Conservation (phyloP, 768 basidiomycete species). For the Auricularia auricula-judae region DNA sequence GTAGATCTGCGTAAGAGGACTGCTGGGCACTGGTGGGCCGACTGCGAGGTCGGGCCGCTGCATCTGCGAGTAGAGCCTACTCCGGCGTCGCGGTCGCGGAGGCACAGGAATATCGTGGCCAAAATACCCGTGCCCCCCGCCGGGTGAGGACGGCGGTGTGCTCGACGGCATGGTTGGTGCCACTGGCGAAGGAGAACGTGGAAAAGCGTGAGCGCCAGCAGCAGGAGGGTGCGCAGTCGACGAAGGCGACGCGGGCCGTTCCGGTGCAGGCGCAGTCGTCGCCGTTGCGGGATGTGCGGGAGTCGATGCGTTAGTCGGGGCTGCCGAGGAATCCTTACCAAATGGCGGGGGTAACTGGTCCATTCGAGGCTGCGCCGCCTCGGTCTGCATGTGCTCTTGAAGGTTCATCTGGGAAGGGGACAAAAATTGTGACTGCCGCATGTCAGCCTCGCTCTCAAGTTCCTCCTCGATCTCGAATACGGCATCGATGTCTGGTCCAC, state of each 20-base stretch:
- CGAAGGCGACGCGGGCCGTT: not conserved
- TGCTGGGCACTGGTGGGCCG: slow-evolving; percentile 23
- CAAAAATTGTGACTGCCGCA: not conserved
- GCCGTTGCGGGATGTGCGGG: not conserved
- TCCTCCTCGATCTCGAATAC: slow-evolving; percentile 77
- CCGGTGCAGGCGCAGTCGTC: not conserved
- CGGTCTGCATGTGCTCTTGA: not conserved
- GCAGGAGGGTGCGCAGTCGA: slow-evolving; percentile 7
- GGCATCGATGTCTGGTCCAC: slow-evolving; percentile 61
- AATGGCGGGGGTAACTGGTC: not conserved
- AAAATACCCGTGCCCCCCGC: not conserved
- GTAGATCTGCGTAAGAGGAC: slow-evolving; percentile 67
- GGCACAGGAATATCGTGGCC: slow-evolving; percentile 8
- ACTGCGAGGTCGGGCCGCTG: slow-evolving; percentile 4
- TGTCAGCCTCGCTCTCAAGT: slow-evolving; percentile 17
- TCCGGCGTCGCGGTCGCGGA: slow-evolving; percentile 25
- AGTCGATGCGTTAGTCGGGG: not conserved
- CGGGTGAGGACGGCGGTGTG: slow-evolving; percentile 16
- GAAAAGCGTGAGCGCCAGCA: slow-evolving; percentile 15
- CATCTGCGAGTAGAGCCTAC: slow-evolving; percentile 13
- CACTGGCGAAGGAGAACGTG: slow-evolving; percentile 19
- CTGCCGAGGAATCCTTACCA: not conserved
- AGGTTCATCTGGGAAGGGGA: not conserved
- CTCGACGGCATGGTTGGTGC: slow-evolving; percentile 16
- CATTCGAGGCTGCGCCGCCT: not conserved